These are phyloP conservation scores for Dittrichia graveolens DNA, from an alignment of 129 eudicot species.

Conservation along the genomic window DNA sequence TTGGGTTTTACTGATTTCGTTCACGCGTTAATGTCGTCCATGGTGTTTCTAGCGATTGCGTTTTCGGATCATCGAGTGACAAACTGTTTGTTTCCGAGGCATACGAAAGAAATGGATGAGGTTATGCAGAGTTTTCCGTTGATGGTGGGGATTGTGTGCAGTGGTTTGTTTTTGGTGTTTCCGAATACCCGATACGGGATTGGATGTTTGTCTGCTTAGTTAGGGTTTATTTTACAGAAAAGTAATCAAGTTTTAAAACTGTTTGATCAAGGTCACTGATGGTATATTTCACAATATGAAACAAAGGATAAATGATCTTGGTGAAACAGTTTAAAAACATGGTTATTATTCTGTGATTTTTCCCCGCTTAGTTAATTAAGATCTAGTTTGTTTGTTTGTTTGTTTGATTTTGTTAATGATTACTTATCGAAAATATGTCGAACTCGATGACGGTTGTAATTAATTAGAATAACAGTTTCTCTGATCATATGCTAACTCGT, in stretches of 20 bases:
- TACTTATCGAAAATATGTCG: background rate
- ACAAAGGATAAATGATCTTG: no score
- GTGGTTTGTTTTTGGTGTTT: constrained; percentile 77
- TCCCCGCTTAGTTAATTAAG: constrained; percentile 34
- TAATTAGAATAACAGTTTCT: background rate
- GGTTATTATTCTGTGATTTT: no score
- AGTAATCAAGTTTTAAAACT: no score
- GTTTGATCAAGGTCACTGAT: no score
- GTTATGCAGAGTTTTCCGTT: constrained; percentile 88
- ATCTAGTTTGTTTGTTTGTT: no score
- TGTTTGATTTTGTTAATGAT: background rate
- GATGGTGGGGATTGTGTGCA: constrained; percentile 86
- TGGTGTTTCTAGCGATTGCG: constrained; percentile 82
- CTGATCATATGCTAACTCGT: background rate
- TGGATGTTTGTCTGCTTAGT: constrained; percentile 79
- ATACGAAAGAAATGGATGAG: constrained; percentile 70
- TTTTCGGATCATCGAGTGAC: constrained; percentile 84
- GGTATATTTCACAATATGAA: no score
- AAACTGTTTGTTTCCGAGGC: constrained; percentile 70
- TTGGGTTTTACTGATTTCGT: constrained; percentile 69
- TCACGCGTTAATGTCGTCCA: constrained; percentile 73
- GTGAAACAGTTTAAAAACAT: no score
- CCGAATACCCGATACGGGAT: constrained; percentile 82
- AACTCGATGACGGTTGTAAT: constrained; percentile 11
- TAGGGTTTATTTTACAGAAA: no score